phyloP scores from a whole-genome alignment of 768 basidiomycete genomes.

The Calocera cornea region DNA sequence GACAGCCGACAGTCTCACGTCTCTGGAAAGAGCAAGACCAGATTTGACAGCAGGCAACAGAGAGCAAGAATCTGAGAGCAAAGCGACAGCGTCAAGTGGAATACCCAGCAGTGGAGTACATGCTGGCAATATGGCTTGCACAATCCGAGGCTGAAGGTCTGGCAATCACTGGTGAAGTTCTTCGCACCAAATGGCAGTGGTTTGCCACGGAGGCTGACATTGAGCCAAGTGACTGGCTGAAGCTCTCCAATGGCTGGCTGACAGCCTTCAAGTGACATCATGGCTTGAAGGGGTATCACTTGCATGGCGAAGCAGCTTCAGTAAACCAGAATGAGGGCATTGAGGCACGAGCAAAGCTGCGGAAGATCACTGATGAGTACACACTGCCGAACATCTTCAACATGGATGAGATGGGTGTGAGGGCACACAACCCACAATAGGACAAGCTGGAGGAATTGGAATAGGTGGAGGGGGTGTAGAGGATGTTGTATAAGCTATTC shows the following conservation, averaged over 20 bases:
- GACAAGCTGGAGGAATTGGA: too few species aligned
- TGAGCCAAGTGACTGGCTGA: constrained; percentile 24
- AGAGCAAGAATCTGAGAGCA: neutral
- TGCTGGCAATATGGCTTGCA: constrained; percentile 28
- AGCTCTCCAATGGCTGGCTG: constrained; percentile 26
- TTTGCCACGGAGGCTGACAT: constrained; percentile 27
- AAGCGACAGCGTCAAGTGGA: constrained; percentile 21
- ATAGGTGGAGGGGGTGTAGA: too few species aligned
- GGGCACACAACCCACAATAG: too few species aligned
- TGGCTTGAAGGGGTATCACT: neutral
- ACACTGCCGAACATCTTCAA: neutral
- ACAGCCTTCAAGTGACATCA: neutral
- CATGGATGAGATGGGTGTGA: constrained; percentile 6
- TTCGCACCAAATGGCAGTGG: constrained; percentile 24
- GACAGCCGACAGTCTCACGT: constrained; percentile 23
- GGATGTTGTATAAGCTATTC: too few species aligned
- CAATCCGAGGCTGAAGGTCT: constrained; percentile 25
- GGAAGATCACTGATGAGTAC: constrained; percentile 10
- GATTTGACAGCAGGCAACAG: constrained; percentile 16
- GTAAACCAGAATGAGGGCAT: constrained; percentile 17
- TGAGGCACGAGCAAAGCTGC: constrained; percentile 14
- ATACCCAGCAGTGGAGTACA: constrained; percentile 26
- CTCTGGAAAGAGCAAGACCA: constrained; percentile 26
- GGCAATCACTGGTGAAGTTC: constrained; percentile 26
- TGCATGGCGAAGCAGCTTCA: constrained; percentile 24